Conservation (phyloP, 2,329 filamentous ascomycete genomes). For the Seiridium cupressi region DNA sequence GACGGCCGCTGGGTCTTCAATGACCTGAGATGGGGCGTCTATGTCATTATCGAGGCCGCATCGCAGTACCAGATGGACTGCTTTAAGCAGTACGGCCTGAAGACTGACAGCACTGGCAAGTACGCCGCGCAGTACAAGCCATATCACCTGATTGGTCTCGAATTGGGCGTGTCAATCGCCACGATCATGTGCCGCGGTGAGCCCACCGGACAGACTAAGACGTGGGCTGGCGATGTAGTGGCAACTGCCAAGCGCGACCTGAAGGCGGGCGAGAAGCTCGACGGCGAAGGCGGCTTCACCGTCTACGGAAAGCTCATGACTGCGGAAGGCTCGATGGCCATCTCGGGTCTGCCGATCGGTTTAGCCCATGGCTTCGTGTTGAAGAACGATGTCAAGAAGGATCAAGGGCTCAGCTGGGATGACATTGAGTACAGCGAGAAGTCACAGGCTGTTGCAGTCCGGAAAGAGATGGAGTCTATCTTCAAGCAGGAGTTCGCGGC, state of each 20-base stretch:
- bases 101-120: constrained; percentile 37
- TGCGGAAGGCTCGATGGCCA: constrained; percentile 35
- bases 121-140: constrained; percentile 45
- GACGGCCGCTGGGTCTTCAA: constrained; percentile 39
- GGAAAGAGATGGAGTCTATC: constrained; percentile 41
- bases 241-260: constrained; percentile 44
- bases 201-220: constrained; percentile 42
- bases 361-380: constrained; percentile 39
- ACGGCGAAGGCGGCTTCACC: constrained; percentile 43
- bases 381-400: constrained; percentile 38
- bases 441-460: constrained; percentile 34
- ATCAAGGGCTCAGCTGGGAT: constrained; percentile 39
- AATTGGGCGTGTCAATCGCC: constrained; percentile 41
- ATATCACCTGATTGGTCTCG: constrained; percentile 44
- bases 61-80: constrained; percentile 39
- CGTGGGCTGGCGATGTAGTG: constrained; percentile 42
- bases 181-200: constrained; percentile 43
- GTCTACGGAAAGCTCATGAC: constrained; percentile 42
- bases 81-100: constrained; percentile 42
- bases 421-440: constrained; percentile 41
- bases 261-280: constrained; percentile 40
- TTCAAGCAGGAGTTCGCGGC: constrained; percentile 26
- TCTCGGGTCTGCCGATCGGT: constrained; percentile 40
- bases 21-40: constrained; percentile 40
- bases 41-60: constrained; percentile 41